Evolutionary conservation across 139 green algal genomes (phyloP).

Genomic region (Haematococcus lacustris): DNA sequence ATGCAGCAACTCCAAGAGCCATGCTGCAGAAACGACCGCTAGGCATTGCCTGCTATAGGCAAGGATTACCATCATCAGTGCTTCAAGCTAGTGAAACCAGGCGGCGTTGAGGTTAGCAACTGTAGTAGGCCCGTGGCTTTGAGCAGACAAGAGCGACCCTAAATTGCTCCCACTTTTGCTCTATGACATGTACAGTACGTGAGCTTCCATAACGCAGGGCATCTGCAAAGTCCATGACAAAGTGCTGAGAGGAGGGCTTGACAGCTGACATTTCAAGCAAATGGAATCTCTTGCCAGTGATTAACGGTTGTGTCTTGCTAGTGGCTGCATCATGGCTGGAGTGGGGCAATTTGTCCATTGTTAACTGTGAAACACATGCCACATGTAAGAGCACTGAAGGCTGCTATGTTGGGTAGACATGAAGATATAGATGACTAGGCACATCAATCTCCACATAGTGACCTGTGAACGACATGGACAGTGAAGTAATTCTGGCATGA

Average conservation of each 20-base stretch:
- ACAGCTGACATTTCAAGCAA: background rate
- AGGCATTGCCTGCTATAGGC: too few relatives aligned
- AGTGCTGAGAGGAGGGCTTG: background rate
- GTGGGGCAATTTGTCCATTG: background rate
- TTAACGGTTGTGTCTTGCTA: too few relatives aligned
- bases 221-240: background rate
- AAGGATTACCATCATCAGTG: too few relatives aligned
- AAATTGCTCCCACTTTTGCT: too few relatives aligned
- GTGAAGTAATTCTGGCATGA: too few relatives aligned
- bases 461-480: background rate
- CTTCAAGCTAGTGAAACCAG: too few relatives aligned
- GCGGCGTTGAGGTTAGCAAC: too few relatives aligned
- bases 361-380: background rate
- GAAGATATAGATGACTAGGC: background rate
- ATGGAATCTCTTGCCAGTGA: too few relatives aligned
- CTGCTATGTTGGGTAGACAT: background rate
- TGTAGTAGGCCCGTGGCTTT: too few relatives aligned
- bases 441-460: background rate
- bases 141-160: too few relatives aligned
- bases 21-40: too few relatives aligned
- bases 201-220: background rate
- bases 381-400: background rate
- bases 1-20: too few relatives aligned
- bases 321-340: background rate
- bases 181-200: background rate